Evolutionary conservation across 441 rosid genomes (phyloP).

Genomic region (Adansonia grandidieri): DNA sequence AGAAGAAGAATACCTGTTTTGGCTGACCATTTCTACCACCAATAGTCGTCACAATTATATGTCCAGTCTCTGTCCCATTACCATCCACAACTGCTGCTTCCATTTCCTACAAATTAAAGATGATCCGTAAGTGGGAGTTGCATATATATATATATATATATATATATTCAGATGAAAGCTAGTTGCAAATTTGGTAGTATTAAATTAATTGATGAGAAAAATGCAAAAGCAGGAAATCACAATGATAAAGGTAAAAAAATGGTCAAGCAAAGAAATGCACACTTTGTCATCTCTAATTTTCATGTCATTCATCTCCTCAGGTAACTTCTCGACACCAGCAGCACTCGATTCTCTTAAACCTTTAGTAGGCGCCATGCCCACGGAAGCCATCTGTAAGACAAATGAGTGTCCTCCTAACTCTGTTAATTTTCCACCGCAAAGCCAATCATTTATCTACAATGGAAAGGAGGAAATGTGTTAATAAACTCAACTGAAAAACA

Average conservation of each 20-base stretch:
- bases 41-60: slow-evolving; percentile 89
- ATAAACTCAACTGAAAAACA: neutral
- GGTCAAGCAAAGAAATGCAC: neutral
- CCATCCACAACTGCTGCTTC: slow-evolving; percentile 89
- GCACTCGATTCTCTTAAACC: slow-evolving; percentile 71
- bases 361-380: slow-evolving; percentile 65
- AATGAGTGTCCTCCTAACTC: slow-evolving; percentile 29
- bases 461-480: neutral
- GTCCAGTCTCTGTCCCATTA: slow-evolving; percentile 90
- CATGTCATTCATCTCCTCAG: slow-evolving; percentile 95
- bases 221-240: neutral
- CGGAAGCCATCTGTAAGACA: slow-evolving; percentile 69
- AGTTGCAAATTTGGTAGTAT: neutral
- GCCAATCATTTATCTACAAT: slow-evolving; percentile 48
- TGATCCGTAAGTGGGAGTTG: neutral
- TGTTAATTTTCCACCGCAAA: slow-evolving; percentile 36
- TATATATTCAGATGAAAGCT: neutral
- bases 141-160: neutral
- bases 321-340: slow-evolving; percentile 65
- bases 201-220: neutral
- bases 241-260: slow-evolving; percentile 4
- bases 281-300: slow-evolving; percentile 88
- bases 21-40: slow-evolving; percentile 97
- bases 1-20: slow-evolving; percentile 62
- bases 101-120: slow-evolving; percentile 62